Evolutionary conservation across 768 basidiomycete species (phyloP).

Genomic region (Gelatoporia subvermispora): DNA sequence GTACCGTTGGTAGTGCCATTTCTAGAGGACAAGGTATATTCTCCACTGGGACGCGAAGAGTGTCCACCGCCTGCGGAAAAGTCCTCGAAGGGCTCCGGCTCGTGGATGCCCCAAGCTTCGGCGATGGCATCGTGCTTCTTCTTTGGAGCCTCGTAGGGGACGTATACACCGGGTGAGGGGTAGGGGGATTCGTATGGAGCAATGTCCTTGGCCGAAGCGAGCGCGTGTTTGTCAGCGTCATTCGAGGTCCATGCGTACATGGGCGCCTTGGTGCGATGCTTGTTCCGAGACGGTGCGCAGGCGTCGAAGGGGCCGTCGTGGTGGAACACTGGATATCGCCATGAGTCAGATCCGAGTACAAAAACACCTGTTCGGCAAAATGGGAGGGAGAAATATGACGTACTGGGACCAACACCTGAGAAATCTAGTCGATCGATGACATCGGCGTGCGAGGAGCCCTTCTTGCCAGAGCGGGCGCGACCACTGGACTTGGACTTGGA

Average conservation of each 20-base stretch:
- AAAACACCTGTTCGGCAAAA: too few relatives aligned
- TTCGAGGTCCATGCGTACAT: slow-evolving; percentile 68
- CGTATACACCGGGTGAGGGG: slow-evolving; percentile 34
- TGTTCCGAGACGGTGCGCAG: slow-evolving; percentile 86
- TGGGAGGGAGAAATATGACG: slow-evolving; percentile 27
- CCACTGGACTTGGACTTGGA: slow-evolving; percentile 40
- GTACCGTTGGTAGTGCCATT: slow-evolving; percentile 24
- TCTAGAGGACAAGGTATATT: slow-evolving; percentile 55
- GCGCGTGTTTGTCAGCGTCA: slow-evolving; percentile 39
- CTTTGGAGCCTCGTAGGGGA: slow-evolving; percentile 59
- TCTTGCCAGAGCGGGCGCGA: slow-evolving; percentile 45
- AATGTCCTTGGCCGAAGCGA: slow-evolving; percentile 19
- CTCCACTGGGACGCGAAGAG: slow-evolving; percentile 13
- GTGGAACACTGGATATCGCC: slow-evolving; percentile 66
- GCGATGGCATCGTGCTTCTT: slow-evolving; percentile 86
- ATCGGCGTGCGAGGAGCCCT: slow-evolving; percentile 80
- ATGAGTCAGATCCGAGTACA: background rate
- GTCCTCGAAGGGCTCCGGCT: slow-evolving; percentile 88
- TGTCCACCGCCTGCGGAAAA: slow-evolving; percentile 77
- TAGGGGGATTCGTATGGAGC: slow-evolving; percentile 39
- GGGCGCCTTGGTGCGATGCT: slow-evolving; percentile 72
- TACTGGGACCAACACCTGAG: slow-evolving; percentile 80
- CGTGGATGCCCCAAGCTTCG: slow-evolving; percentile 91
- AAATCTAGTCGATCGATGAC: slow-evolving; percentile 87
- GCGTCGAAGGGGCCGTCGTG: slow-evolving; percentile 92